Percentiles rank a stretch among this genome's conserved stretches.
phyloP scores from a whole-genome alignment of 83 land plant genomes.

The Picea abies region DNA sequence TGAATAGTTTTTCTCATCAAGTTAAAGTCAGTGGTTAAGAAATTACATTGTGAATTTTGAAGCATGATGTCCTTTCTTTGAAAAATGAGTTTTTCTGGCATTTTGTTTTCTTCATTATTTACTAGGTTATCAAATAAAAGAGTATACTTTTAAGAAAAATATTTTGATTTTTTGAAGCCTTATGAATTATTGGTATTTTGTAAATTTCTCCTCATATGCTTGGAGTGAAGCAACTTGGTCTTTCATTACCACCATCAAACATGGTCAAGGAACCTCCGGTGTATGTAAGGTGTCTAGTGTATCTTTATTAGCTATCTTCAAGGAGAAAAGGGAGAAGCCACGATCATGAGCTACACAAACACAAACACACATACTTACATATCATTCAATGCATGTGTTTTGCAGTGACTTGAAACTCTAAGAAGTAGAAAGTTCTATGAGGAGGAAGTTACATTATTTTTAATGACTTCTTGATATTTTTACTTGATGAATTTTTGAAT shows the following conservation, averaged over 20 bases:
- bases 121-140: background rate
- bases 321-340: slow-evolving; percentile 81
- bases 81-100: background rate
- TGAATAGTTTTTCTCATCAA: background rate
- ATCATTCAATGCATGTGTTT: too few species aligned
- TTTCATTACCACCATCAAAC: slow-evolving; percentile 43
- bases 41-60: background rate
- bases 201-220: slow-evolving; percentile 61
- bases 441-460: too few species aligned
- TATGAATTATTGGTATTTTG: background rate
- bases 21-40: background rate
- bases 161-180: background rate
- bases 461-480: too few species aligned
- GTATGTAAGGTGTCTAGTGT: slow-evolving; percentile 23
- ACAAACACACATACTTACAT: too few species aligned
- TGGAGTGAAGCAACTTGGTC: slow-evolving; percentile 62
- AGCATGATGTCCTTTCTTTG: background rate
- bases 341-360: slow-evolving; percentile 48
- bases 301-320: slow-evolving; percentile 67
- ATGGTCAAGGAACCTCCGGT: slow-evolving; percentile 47
- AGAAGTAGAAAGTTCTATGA: too few species aligned
- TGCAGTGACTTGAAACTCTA: too few species aligned
- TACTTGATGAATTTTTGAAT: too few species aligned
- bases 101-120: background rate
- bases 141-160: too few species aligned